Conservation (phyloP, 2,329 filamentous ascomycete species). For the Zopfia rhizophila region DNA sequence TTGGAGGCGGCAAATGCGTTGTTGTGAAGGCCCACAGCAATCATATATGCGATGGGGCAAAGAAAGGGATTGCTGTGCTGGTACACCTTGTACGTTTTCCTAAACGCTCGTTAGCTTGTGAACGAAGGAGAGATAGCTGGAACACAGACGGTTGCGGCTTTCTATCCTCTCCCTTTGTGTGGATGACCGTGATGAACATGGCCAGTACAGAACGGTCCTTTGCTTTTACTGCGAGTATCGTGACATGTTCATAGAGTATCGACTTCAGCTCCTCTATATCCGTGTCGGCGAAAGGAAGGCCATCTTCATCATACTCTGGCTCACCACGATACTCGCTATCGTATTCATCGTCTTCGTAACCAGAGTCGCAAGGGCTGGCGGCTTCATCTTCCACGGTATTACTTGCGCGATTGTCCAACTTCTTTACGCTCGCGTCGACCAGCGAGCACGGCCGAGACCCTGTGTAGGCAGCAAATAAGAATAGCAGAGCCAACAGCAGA, state of each 20-base stretch:
- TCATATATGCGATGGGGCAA: slow-evolving; percentile 6
- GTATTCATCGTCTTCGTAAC: background rate
- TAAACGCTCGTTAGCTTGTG: slow-evolving; percentile 1
- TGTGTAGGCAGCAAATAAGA: background rate
- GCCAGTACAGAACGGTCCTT: background rate
- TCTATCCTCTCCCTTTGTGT: slow-evolving; percentile 9
- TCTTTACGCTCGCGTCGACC: slow-evolving; percentile 3
- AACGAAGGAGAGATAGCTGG: background rate
- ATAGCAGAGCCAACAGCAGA: slow-evolving; percentile 4
- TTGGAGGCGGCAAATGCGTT: slow-evolving; percentile 1
- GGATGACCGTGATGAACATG: slow-evolving; percentile 4
- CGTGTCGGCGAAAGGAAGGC: background rate
- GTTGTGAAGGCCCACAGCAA: background rate
- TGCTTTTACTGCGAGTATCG: slow-evolving; percentile 1
- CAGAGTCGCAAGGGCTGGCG: background rate
- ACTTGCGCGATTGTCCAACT: slow-evolving; percentile 1
- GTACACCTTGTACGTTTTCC: slow-evolving; percentile 7
- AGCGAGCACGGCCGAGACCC: background rate
- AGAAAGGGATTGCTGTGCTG: slow-evolving; percentile 4
- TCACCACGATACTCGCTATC: background rate
- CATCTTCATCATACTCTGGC: background rate
- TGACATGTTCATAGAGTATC: slow-evolving; percentile 4
- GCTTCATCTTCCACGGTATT: slow-evolving; percentile 2
- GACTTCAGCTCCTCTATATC: slow-evolving; percentile 6
- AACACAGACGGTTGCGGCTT: slow-evolving; percentile 5